Evolutionary conservation across 176 grass and related monocot genomes (phyloP), one percentile per base, ranked within the genome.

Genomic region (Aegilops sharonensis): DNA sequence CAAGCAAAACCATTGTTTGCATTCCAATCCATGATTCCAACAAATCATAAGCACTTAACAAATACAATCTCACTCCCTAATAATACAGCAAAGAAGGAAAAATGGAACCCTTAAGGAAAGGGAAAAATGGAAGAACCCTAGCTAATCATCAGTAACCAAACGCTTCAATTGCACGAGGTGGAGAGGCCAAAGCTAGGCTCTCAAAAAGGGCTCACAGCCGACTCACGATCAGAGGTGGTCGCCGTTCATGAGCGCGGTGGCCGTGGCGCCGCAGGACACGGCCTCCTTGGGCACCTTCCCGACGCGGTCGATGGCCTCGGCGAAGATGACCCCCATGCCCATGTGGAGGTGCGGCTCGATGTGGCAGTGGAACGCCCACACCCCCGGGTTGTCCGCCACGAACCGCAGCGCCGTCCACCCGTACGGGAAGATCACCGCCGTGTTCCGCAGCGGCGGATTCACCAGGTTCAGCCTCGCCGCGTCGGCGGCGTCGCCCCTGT

Each of bases 311-410:
- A 94, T 60, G 15, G 84, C 92, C 79, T 97, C 95, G 57, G 92
- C 92, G 78, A 97, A 84, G 61, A 97, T 29, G 64, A 94, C 87
- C 13, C 95, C 92, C 95, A 95, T 94, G 6, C 92, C 92, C 95
- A 93, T 91, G 59, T 95, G 91, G 0, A 95, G 77, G 67, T 97
- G 95, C 57, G 95, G 92, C 66, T 97, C 95, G 79, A 94, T 95
- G 83, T 98, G 93, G 91, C 93, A 98, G 86, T 98, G 95, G 77
- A 95, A 98, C 63, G 93, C 95, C 95, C 95, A 98, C 15, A 91
- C 92, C 32, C 95, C 95, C 0, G 95, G 93, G 86, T 98, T 98
- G 72, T 95, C 89, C n/a, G 95, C 93, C 29, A 95, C 87, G 60
- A 91, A 93, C 76, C 92, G 68, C 32, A 97, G 64, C 64, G 76